These are phyloP conservation scores for Coffea humblotiana DNA, from an alignment of 305 asterid species.

Conservation along the genomic window DNA sequence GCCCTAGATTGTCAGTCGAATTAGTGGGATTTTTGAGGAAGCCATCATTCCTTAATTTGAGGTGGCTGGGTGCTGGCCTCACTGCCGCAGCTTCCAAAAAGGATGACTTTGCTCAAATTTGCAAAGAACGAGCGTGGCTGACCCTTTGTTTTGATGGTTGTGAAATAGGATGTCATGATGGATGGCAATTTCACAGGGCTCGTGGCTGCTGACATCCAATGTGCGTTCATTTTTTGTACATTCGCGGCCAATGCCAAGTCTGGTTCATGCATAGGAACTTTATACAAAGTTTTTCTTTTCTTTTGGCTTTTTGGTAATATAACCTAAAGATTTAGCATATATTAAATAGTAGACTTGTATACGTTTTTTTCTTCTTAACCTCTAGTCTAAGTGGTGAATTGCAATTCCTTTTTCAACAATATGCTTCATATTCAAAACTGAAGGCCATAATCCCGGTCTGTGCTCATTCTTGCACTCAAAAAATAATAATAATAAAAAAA, in stretches of 20 bases:
- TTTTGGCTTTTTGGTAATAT: too few species aligned
- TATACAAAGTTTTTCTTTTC: background rate
- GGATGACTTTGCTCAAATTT: conserved; percentile 30
- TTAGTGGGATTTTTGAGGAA: conserved; percentile 34
- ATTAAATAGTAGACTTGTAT: too few species aligned
- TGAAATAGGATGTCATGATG: conserved; percentile 80
- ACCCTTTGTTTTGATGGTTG: conserved; percentile 71
- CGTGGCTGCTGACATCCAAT: background rate
- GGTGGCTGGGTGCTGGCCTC: conserved; percentile 71
- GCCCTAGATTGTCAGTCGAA: conserved; percentile 44
- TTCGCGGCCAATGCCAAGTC: background rate
- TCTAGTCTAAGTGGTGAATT: too few species aligned
- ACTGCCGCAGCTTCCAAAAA: conserved; percentile 41
- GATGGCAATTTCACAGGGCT: conserved; percentile 64
- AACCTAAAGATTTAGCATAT: too few species aligned
- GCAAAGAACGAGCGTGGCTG: conserved; percentile 55
- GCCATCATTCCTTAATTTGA: conserved; percentile 47
- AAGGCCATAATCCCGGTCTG: too few species aligned
- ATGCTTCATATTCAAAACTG: too few species aligned
- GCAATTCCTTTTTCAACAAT: too few species aligned
- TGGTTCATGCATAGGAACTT: background rate
- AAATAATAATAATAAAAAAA: too few species aligned
- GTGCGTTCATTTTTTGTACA: too few species aligned
- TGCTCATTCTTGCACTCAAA: too few species aligned
- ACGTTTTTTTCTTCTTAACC: too few species aligned